These are phyloP conservation scores for Solanum commersonii DNA, from an alignment of 257 asterid species.

Conservation along the genomic window DNA sequence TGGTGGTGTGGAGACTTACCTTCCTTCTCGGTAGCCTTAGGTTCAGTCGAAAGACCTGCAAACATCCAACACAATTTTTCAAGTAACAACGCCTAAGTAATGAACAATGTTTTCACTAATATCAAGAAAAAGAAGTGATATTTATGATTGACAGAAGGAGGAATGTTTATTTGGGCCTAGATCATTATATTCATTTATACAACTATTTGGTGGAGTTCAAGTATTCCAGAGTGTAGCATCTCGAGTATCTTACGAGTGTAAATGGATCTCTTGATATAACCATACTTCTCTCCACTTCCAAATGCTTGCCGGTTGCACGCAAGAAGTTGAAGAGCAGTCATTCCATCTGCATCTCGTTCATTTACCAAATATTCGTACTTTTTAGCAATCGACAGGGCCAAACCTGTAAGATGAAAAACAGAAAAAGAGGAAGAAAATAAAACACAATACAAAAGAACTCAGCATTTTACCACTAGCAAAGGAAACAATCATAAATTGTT, in stretches of 20 bases:
- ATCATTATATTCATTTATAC: not conserved
- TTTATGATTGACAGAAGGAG: not conserved
- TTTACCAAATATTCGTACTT: not conserved
- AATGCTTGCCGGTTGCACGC: conserved; percentile 5
- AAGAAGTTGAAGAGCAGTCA: conserved; percentile 15
- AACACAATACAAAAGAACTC: not conserved
- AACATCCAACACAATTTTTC: not conserved
- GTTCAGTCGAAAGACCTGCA: not conserved
- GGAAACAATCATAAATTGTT: not conserved
- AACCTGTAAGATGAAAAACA: not conserved
- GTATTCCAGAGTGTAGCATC: not conserved
- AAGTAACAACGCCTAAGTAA: not conserved
- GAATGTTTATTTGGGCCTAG: not conserved
- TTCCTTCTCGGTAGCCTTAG: not conserved
- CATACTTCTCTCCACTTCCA: not conserved
- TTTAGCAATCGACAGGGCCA: conserved; percentile 1
- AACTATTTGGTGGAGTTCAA: not conserved
- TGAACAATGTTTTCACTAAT: not conserved
- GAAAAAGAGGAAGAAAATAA: not conserved
- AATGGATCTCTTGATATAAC: not conserved
- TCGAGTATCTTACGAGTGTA: conserved; percentile 8
- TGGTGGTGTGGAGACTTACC: not conserved
- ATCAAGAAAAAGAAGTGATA: not conserved
- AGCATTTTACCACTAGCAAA: not conserved
- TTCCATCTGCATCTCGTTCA: conserved; percentile 6